Conservation (phyloP, 495 filamentous ascomycete genomes). For the Rostrohypoxylon terebratum region DNA sequence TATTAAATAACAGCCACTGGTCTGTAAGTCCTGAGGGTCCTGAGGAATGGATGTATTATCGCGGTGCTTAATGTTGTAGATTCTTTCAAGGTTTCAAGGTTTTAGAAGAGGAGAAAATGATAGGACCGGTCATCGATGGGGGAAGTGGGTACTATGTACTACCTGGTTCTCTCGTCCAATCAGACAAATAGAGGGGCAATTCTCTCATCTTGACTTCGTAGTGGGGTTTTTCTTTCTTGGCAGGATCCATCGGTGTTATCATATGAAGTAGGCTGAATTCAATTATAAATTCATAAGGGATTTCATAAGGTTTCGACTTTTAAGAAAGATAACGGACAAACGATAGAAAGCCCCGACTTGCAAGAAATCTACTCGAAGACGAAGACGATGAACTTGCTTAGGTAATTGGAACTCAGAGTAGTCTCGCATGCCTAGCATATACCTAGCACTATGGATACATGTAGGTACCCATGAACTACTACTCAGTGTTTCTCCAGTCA, state of each 20-base stretch:
- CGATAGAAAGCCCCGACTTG: slow-evolving; percentile 70
- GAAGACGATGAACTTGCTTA: not conserved
- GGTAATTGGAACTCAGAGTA: too few relatives aligned
- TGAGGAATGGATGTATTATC: not conserved
- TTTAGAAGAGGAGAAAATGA: not conserved
- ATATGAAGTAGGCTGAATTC: too few relatives aligned
- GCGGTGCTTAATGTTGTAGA: not conserved
- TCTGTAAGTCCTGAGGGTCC: not conserved
- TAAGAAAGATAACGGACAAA: slow-evolving; percentile 57
- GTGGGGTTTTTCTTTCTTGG: not conserved
- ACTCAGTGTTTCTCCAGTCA: too few relatives aligned
- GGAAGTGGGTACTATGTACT: not conserved
- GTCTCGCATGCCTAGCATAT: too few relatives aligned
- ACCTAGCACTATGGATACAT: too few relatives aligned
- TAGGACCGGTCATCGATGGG: not conserved
- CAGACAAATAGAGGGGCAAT: not conserved
- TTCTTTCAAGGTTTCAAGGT: not conserved
- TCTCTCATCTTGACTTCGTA: not conserved
- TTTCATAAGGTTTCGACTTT: too few relatives aligned
- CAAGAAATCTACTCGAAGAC: slow-evolving; percentile 69
- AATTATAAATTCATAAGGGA: too few relatives aligned
- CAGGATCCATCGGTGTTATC: too few relatives aligned
- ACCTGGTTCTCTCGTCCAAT: slow-evolving; percentile 9
- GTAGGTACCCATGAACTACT: too few relatives aligned
- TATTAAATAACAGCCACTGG: not conserved